These are phyloP conservation scores for Voacanga thouarsii DNA, from an alignment of 257 asterid genomes.

Conservation along the genomic window DNA sequence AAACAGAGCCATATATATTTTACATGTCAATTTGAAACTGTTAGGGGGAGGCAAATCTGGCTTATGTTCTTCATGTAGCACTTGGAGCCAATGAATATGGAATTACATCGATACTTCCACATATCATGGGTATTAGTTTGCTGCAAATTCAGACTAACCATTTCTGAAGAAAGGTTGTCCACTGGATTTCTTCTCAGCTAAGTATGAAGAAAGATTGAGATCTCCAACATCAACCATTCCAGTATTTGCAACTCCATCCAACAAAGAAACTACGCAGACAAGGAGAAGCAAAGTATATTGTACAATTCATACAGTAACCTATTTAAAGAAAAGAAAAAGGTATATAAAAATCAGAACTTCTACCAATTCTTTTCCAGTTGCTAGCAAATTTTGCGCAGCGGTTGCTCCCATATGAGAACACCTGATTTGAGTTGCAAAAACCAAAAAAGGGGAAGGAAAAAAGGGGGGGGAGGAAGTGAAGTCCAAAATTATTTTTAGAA, in stretches of 20 bases:
- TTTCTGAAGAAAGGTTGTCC: slow-evolving; percentile 77
- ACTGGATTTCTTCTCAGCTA: slow-evolving; percentile 79
- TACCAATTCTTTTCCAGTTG: slow-evolving; percentile 83
- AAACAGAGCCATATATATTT: neutral
- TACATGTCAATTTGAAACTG: neutral
- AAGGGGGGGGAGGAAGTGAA: too few relatives aligned
- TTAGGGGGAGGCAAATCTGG: too few relatives aligned
- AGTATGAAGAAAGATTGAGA: slow-evolving; percentile 55
- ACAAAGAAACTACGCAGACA: slow-evolving; percentile 48
- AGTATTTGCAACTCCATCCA: slow-evolving; percentile 78
- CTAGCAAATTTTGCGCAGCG: slow-evolving; percentile 58
- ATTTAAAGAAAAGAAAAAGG: slow-evolving; percentile 10
- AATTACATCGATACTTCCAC: neutral
- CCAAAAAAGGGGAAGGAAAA: too few relatives aligned
- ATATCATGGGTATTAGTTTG: neutral
- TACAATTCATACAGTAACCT: slow-evolving; percentile 16
- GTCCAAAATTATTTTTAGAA: too few relatives aligned
- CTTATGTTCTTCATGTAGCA: neutral
- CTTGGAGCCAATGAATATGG: neutral
- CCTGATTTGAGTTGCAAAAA: slow-evolving; percentile 34
- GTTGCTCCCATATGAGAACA: slow-evolving; percentile 71
- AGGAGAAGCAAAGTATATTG: slow-evolving; percentile 9
- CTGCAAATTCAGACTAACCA: slow-evolving; percentile 46
- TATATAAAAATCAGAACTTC: slow-evolving; percentile 14
- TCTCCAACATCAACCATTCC: slow-evolving; percentile 87